These are phyloP conservation scores for Taxawa tesnikishii DNA, from an alignment of 2,329 filamentous ascomycete genomes.

Conservation along the genomic window DNA sequence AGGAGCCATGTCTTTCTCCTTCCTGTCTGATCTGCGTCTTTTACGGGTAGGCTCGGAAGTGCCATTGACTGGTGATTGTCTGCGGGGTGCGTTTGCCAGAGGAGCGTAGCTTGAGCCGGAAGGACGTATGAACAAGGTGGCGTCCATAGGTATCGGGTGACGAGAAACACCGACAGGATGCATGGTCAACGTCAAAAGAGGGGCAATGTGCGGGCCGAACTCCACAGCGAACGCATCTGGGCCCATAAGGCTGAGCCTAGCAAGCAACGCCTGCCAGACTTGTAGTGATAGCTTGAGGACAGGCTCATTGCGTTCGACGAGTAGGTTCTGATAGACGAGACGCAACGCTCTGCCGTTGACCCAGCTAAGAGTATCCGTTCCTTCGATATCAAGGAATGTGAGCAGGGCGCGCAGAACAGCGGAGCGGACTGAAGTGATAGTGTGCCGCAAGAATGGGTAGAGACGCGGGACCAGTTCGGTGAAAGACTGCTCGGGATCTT, in stretches of 20 bases:
- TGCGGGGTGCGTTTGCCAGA: constrained; percentile 23
- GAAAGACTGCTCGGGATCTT: constrained; percentile 80
- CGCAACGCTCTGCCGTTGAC: constrained; percentile 80
- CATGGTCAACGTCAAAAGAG: constrained; percentile 73
- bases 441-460: constrained; percentile 92
- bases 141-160: constrained; percentile 86
- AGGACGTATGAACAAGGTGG: constrained; percentile 78
- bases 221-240: constrained; percentile 56
- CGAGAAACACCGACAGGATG: constrained; percentile 88
- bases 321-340: constrained; percentile 84
- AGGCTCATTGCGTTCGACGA: constrained; percentile 80
- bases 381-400: constrained; percentile 82
- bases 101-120: constrained; percentile 73
- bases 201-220: constrained; percentile 61
- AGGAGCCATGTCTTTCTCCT: constrained; percentile 49
- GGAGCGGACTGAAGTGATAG: constrained; percentile 87
- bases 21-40: constrained; percentile 74
- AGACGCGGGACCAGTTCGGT: constrained; percentile 83
- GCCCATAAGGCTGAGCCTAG: constrained; percentile 48
- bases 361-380: constrained; percentile 73
- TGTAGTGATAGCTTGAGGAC: constrained; percentile 75
- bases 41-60: constrained; percentile 58
- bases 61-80: constrained; percentile 32
- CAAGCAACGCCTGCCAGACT: constrained; percentile 71
- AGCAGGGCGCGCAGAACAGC: constrained; percentile 85